These are phyloP conservation scores for Trifolium dubium DNA, from an alignment of 306 rosid species.

Conservation along the genomic window DNA sequence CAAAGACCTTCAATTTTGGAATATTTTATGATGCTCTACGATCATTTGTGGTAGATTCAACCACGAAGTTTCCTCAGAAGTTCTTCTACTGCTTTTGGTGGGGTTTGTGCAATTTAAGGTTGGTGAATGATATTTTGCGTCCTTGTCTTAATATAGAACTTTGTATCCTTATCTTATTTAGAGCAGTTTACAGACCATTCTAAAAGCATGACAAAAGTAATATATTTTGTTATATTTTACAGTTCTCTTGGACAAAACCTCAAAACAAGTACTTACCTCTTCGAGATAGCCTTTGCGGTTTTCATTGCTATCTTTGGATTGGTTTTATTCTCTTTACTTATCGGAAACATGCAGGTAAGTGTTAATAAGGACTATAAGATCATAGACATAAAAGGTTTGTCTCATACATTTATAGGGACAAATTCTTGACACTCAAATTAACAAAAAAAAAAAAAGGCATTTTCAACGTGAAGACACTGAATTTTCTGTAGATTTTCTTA, in stretches of 20 bases:
- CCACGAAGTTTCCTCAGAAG: constrained; percentile 54
- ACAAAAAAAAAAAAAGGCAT: background rate
- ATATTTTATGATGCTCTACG: constrained; percentile 64
- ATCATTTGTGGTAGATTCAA: constrained; percentile 51
- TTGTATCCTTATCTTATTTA: background rate
- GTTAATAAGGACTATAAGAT: constrained; percentile 15
- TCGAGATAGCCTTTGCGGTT: constrained; percentile 72
- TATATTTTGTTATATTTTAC: constrained; percentile 26
- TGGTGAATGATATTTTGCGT: constrained; percentile 27
- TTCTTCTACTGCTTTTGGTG: constrained; percentile 91
- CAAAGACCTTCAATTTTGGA: constrained; percentile 57
- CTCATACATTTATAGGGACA: constrained; percentile 1
- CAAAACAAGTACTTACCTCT: constrained; percentile 60
- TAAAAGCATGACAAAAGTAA: constrained; percentile 12
- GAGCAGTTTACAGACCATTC: too few relatives aligned
- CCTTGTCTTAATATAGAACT: constrained; percentile 15
- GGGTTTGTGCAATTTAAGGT: constrained; percentile 88
- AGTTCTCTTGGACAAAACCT: constrained; percentile 88
- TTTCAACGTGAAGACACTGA: background rate
- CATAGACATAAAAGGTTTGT: background rate
- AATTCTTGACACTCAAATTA: background rate
- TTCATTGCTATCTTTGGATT: constrained; percentile 69
- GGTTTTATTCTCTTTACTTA: constrained; percentile 75
- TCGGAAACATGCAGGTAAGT: constrained; percentile 93
- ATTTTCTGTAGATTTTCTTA: background rate